Conservation (phyloP, 768 basidiomycete species). For the Amanita jacksonii region DNA sequence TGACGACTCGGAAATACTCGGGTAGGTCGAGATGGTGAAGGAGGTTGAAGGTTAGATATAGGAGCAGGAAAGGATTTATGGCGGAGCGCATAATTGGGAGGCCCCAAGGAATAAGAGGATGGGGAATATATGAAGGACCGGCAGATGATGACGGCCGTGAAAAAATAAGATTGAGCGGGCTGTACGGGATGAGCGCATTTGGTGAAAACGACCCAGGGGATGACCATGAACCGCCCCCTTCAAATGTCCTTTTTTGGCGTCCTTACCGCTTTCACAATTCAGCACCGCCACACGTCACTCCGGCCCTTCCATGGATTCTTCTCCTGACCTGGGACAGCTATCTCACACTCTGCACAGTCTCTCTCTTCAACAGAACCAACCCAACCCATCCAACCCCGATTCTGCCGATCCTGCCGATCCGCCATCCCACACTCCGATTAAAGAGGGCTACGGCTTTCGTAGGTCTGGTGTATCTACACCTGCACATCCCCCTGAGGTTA, state of each 20-base stretch:
- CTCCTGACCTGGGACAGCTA: slow-evolving; percentile 30
- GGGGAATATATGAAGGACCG: slow-evolving; percentile 37
- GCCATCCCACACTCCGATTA: slow-evolving; percentile 28
- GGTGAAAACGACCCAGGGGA: slow-evolving; percentile 34
- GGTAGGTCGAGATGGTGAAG: slow-evolving; percentile 21
- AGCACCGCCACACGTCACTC: slow-evolving; percentile 2
- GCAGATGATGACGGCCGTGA: slow-evolving; percentile 35
- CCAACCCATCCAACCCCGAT: background rate
- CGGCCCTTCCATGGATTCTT: background rate
- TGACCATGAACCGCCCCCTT: slow-evolving; percentile 21
- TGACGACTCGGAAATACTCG: background rate
- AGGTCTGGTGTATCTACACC: slow-evolving; percentile 63
- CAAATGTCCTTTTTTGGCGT: slow-evolving; percentile 27
- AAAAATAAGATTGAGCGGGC: slow-evolving; percentile 18
- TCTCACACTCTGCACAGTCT: slow-evolving; percentile 39
- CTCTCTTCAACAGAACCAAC: slow-evolving; percentile 26
- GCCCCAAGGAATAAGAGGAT: slow-evolving; percentile 14
- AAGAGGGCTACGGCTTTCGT: slow-evolving; percentile 81
- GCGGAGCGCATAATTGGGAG: slow-evolving; percentile 15
- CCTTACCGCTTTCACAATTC: slow-evolving; percentile 13
- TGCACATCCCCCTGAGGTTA: slow-evolving; percentile 24
- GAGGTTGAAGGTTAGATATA: slow-evolving; percentile 23
- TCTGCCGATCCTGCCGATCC: no score
- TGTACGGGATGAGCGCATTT: slow-evolving; percentile 35
- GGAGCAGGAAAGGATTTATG: slow-evolving; percentile 21